Evolutionary conservation across 2,329 filamentous ascomycete genomes (phyloP), one percentile per base, ranked within the genome.

Genomic region (Fonsecaea pedrosoi): DNA sequence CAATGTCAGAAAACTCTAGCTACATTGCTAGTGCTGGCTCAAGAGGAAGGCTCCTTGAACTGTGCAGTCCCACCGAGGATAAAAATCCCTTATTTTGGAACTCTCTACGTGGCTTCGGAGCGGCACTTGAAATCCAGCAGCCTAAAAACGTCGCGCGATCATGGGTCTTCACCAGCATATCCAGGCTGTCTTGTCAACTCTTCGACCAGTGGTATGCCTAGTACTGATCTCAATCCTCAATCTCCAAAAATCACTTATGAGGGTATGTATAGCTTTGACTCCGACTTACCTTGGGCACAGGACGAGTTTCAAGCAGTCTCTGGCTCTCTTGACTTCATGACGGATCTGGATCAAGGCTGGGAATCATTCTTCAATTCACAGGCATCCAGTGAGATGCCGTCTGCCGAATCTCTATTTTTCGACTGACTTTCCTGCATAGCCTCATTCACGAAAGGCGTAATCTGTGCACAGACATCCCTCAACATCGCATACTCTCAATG

Each of bases 221-320:
- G 18, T 10, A 25, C 9, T 13, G 58, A 30, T 18, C n/a, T 30
- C 40, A 50, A 32, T 59, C n/a, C 13, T 4, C 56, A 21, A 34
- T 38, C 37, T 12, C 45, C 62, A 15, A 38, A 18, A 8, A 45
- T 65, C 45, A 35, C 30, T 1, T 65, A 60, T 37, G 55, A 65
- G n/a, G 62, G 62, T 34, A 35, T 60, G 15, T 65, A 65, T 48
- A 60, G n/a, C 55, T 60, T 60, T 21, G 56, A 65, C 12, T 42
- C 56, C 2, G 40, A 37, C 40, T 38, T 54, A 56, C 35, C 42
- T 25, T 55, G 56, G 56, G 34, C 30, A 15, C 42, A 42, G 32
- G 48, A 60, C 50, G 62, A 54, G 15, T 10, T 35, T 13, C 35
- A 6, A 12, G 8, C 15, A 5, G 30, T 54, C 10, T 15, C 54